phyloP scores from a whole-genome alignment of 1,284 basidiomycete genomes.

The Ustilago curta region DNA sequence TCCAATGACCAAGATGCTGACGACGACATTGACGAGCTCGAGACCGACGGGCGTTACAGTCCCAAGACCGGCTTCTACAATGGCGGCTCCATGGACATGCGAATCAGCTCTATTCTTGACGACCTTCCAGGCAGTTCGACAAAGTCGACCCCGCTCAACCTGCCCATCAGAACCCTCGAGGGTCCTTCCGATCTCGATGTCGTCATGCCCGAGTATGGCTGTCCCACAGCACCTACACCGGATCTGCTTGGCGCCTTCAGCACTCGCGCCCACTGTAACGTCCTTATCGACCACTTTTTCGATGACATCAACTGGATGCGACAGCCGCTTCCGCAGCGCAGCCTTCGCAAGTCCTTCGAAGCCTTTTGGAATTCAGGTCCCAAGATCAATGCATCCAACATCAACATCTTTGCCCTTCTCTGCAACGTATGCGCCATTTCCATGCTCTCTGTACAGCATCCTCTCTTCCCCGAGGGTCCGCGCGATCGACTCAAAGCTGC shows the following conservation, averaged over 20 bases:
- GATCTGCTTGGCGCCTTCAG: slow-evolving; percentile 52
- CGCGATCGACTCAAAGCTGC: slow-evolving; percentile 48
- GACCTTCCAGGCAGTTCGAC: slow-evolving; percentile 43
- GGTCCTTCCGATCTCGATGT: slow-evolving; percentile 50
- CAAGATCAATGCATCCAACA: slow-evolving; percentile 51
- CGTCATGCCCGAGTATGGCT: slow-evolving; percentile 60
- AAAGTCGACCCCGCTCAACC: slow-evolving; percentile 38
- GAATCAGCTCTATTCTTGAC: slow-evolving; percentile 58
- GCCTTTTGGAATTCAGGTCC: slow-evolving; percentile 55
- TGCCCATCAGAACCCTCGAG: slow-evolving; percentile 47
- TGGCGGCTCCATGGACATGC: slow-evolving; percentile 54
- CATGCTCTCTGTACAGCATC: slow-evolving; percentile 37
- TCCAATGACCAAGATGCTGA: slow-evolving; percentile 29
- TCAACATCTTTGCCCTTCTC: slow-evolving; percentile 62
- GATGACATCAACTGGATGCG: slow-evolving; percentile 64
- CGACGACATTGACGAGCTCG: slow-evolving; percentile 53
- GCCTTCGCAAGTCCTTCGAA: slow-evolving; percentile 45
- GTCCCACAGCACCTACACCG: slow-evolving; percentile 38
- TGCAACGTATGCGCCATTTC: slow-evolving; percentile 52
- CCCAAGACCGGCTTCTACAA: slow-evolving; percentile 55
- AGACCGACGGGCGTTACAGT: slow-evolving; percentile 45
- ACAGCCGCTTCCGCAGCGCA: slow-evolving; percentile 53
- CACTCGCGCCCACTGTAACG: slow-evolving; percentile 38
- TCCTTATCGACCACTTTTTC: slow-evolving; percentile 60
- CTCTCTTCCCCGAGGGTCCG: slow-evolving; percentile 31